Conservation (phyloP, 495 filamentous ascomycete genomes). For the Lepidopterella palustris region DNA sequence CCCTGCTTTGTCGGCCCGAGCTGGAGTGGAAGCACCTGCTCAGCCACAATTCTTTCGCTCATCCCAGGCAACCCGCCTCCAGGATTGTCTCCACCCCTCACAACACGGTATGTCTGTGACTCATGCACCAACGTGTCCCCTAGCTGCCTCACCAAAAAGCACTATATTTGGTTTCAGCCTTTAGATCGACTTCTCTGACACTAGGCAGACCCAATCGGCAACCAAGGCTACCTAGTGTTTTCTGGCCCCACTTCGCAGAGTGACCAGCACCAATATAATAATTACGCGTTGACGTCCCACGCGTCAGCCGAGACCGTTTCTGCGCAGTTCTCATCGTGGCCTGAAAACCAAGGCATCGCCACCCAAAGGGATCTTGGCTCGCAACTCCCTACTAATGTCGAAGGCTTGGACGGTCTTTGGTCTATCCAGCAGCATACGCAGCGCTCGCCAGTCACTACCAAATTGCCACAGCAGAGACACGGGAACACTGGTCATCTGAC, state of each 20-base stretch:
- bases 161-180: constrained; percentile 20
- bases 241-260: constrained; percentile 4
- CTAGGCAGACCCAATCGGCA: constrained; percentile 2
- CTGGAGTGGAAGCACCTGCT: neutral
- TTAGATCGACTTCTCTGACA: neutral
- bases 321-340: neutral
- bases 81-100: neutral
- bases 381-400: constrained; percentile 10
- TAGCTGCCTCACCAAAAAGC: neutral
- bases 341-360: constrained; percentile 20
- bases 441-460: neutral
- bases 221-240: neutral
- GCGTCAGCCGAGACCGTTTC: neutral
- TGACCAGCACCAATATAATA: constrained; percentile 11
- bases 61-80: neutral
- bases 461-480: constrained; percentile 22
- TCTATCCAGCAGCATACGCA: neutral
- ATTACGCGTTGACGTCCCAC: constrained; percentile 9
- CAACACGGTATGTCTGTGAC: neutral
- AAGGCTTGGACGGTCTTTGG: constrained; percentile 8
- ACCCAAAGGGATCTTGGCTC: constrained; percentile 8
- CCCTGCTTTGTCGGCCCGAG: neutral
- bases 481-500: constrained; percentile 20
- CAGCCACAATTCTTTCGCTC: neutral
- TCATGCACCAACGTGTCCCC: neutral